A percentile compares a stretch with the other conserved stretches of the same genome.
Evolutionary conservation across 2,329 filamentous ascomycete species (phyloP).

Genomic region (Dactylellina cionopaga): DNA sequence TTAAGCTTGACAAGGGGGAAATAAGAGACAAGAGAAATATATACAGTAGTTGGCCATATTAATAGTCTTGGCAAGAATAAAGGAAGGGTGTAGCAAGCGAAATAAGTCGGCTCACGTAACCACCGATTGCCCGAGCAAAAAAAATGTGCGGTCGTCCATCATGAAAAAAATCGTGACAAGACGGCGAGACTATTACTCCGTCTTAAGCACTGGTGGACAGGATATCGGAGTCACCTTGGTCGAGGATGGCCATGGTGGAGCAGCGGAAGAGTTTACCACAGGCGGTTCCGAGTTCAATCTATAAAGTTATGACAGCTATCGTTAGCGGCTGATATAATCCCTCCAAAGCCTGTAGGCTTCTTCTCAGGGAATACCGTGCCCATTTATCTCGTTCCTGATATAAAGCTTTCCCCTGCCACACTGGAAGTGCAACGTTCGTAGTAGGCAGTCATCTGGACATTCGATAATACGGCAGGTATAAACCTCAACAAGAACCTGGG

Average conservation of each 20-base stretch:
- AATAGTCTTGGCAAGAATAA: slow-evolving; percentile 28
- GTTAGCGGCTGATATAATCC: slow-evolving; percentile 73
- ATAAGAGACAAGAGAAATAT: slow-evolving; percentile 39
- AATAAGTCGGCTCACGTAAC: slow-evolving; percentile 33
- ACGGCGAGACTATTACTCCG: background rate
- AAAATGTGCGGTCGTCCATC: background rate
- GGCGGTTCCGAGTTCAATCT: slow-evolving; percentile 98
- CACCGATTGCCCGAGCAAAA: slow-evolving; percentile 36
- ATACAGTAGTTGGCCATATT: slow-evolving; percentile 42
- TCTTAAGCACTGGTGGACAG: slow-evolving; percentile 76
- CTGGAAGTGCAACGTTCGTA: slow-evolving; percentile 59
- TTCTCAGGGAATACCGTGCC: slow-evolving; percentile 76
- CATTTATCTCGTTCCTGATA: slow-evolving; percentile 46
- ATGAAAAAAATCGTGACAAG: slow-evolving; percentile 27
- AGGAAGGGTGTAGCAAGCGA: background rate
- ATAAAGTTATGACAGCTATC: slow-evolving; percentile 59
- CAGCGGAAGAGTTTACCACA: slow-evolving; percentile 99
- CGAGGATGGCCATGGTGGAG: slow-evolving; percentile 95
- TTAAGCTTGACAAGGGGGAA: slow-evolving; percentile 32
- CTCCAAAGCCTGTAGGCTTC: slow-evolving; percentile 88
- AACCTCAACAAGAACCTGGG: slow-evolving; percentile 10
- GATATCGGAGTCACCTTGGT: slow-evolving; percentile 99
- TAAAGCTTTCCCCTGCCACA: slow-evolving; percentile 50
- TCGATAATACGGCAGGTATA: slow-evolving; percentile 50
- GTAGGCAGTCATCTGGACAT: slow-evolving; percentile 32